Evolutionary conservation across 306 rosid species (phyloP).

Genomic region (Cicer chorassanicum): DNA sequence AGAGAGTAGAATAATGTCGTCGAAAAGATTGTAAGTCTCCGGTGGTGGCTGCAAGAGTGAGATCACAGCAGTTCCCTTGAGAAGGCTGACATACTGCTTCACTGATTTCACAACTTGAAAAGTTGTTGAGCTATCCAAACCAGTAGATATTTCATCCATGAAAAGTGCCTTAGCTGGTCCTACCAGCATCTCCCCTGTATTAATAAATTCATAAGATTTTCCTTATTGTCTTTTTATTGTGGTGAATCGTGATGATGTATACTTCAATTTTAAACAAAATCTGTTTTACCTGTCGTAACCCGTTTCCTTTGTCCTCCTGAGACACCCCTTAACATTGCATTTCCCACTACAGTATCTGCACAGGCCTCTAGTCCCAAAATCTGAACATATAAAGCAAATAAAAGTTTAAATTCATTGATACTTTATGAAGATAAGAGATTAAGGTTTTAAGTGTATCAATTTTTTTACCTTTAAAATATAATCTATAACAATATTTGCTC

Average conservation of each 20-base stretch:
- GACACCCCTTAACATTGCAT: constrained; percentile 39
- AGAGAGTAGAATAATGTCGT: constrained; percentile 58
- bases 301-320: constrained; percentile 37
- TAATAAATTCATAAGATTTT: background rate
- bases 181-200: constrained; percentile 26
- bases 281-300: constrained; percentile 37
- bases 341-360: constrained; percentile 47
- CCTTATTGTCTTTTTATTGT: background rate
- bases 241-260: background rate
- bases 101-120: constrained; percentile 57
- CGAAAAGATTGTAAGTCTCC: constrained; percentile 58
- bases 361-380: constrained; percentile 47
- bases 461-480: constrained; percentile 66
- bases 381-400: constrained; percentile 15
- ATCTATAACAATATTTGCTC: constrained; percentile 64
- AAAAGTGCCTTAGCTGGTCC: constrained; percentile 59
- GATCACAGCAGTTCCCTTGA: constrained; percentile 56
- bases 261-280: background rate
- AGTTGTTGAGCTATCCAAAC: constrained; percentile 65
- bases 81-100: constrained; percentile 50
- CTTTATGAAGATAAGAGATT: background rate
- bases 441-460: background rate
- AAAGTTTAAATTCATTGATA: background rate
- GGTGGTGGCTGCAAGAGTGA: constrained; percentile 64
- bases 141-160: constrained; percentile 68